These are phyloP conservation scores for Suillus sp. DNA, from an alignment of 768 basidiomycete species.

Conservation along the genomic window DNA sequence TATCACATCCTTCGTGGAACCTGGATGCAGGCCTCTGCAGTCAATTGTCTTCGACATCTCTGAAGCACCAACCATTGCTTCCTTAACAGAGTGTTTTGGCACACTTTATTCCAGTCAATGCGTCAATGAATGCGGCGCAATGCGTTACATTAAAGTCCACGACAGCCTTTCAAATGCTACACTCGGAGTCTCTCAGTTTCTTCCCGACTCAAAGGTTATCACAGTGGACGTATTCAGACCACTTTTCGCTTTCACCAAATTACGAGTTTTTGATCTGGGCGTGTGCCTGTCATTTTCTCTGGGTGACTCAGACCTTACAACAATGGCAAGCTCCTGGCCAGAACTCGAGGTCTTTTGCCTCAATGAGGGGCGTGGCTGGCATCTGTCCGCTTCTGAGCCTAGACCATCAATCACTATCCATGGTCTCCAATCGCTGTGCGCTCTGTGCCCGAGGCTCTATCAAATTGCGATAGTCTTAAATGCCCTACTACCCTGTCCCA, in stretches of 20 bases:
- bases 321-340: constrained; percentile 9
- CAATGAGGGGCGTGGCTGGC: constrained; percentile 6
- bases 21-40: constrained; percentile 3
- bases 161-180: neutral
- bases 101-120: neutral
- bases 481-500: constrained; percentile 2
- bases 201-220: neutral
- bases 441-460: constrained; percentile 7
- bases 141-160: neutral
- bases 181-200: neutral
- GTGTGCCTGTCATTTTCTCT: constrained; percentile 8
- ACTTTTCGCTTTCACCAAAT: constrained; percentile 8
- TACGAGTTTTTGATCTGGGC: constrained; percentile 7
- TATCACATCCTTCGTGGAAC: neutral
- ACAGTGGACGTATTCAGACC: constrained; percentile 3
- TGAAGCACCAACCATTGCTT: constrained; percentile 1
- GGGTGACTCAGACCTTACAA: constrained; percentile 3
- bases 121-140: neutral
- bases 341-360: constrained; percentile 7
- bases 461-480: constrained; percentile 4
- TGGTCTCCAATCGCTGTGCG: constrained; percentile 4
- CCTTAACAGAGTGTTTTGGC: constrained; percentile 8
- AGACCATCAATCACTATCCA: constrained; percentile 1
- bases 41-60: constrained; percentile 7
- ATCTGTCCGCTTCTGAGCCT: neutral